Percentiles rank a stretch among this genome's conserved stretches.
Conservation (phyloP, 2,329 filamentous ascomycete genomes). For the Talaromyces sp. region DNA sequence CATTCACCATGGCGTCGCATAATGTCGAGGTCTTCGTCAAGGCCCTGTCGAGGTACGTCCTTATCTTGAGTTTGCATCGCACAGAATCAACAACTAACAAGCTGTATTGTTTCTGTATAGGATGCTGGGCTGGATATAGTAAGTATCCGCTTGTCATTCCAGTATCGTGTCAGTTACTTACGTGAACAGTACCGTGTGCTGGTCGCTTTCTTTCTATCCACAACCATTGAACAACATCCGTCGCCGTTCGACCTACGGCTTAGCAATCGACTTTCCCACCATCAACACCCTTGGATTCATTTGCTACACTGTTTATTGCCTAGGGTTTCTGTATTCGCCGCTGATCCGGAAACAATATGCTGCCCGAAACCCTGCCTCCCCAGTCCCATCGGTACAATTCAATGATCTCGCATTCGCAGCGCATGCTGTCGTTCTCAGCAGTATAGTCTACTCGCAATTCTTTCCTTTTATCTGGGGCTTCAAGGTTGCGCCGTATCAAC, state of each 20-base stretch:
- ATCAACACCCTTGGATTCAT: slow-evolving; percentile 63
- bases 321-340: slow-evolving; percentile 73
- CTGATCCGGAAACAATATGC: slow-evolving; percentile 80
- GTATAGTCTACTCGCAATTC: slow-evolving; percentile 75
- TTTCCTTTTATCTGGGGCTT: slow-evolving; percentile 73
- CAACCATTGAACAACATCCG: slow-evolving; percentile 77
- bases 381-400: slow-evolving; percentile 77
- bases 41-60: slow-evolving; percentile 42
- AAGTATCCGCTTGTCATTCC: slow-evolving; percentile 22
- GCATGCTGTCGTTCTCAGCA: slow-evolving; percentile 71
- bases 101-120: slow-evolving; percentile 26
- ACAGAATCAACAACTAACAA: not conserved
- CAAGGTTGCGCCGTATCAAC: slow-evolving; percentile 53
- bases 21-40: slow-evolving; percentile 34
- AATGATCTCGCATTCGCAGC: slow-evolving; percentile 88
- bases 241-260: slow-evolving; percentile 73
- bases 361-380: slow-evolving; percentile 66
- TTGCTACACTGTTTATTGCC: slow-evolving; percentile 70
- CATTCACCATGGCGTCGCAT: slow-evolving; percentile 29
- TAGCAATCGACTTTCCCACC: slow-evolving; percentile 82
- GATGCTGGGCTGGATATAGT: slow-evolving; percentile 72
- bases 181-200: slow-evolving; percentile 58
- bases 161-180: not conserved
- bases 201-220: slow-evolving; percentile 91
- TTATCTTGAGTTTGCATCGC: slow-evolving; percentile 17